phyloP scores from a whole-genome alignment of 768 basidiomycete species.

The Psilocybe subaeruginosa region DNA sequence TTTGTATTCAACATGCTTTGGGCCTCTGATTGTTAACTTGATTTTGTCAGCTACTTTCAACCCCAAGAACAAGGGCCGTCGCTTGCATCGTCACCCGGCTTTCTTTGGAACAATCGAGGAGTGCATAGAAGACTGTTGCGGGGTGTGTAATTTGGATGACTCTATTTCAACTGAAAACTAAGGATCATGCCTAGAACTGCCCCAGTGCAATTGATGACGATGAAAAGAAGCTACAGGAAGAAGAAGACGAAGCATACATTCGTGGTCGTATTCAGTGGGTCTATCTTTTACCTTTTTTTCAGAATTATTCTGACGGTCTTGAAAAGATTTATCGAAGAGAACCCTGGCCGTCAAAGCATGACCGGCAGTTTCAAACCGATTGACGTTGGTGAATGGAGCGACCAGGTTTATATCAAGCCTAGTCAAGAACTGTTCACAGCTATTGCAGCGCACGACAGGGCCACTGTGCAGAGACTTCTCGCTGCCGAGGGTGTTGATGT shows the following conservation, averaged over 20 bases:
- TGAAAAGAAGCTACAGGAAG: conserved; percentile 51
- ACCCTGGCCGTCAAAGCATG: conserved; percentile 63
- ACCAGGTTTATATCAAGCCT: conserved; percentile 59
- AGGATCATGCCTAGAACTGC: conserved; percentile 42
- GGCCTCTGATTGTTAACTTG: neutral
- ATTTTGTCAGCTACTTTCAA: conserved; percentile 54
- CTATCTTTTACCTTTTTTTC: conserved; percentile 13
- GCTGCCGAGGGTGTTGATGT: conserved; percentile 39
- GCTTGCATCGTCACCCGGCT: conserved; percentile 65
- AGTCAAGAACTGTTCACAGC: conserved; percentile 58
- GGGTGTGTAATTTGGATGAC: conserved; percentile 33
- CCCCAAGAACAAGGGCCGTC: conserved; percentile 61
- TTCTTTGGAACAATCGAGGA: conserved; percentile 64
- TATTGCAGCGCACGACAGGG: conserved; percentile 48
- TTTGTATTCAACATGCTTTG: neutral
- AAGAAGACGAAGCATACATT: conserved; percentile 57
- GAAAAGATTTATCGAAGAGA: conserved; percentile 57
- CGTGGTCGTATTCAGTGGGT: conserved; percentile 53
- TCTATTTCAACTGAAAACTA: neutral
- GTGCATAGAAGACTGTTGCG: conserved; percentile 65
- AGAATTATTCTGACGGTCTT: neutral
- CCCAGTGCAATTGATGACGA: conserved; percentile 58
- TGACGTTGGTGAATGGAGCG: conserved; percentile 69
- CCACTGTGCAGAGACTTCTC: conserved; percentile 40
- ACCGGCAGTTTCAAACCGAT: conserved; percentile 70